phyloP scores from a whole-genome alignment of 116 monocot genomes.

The Thalassia testudinum region DNA sequence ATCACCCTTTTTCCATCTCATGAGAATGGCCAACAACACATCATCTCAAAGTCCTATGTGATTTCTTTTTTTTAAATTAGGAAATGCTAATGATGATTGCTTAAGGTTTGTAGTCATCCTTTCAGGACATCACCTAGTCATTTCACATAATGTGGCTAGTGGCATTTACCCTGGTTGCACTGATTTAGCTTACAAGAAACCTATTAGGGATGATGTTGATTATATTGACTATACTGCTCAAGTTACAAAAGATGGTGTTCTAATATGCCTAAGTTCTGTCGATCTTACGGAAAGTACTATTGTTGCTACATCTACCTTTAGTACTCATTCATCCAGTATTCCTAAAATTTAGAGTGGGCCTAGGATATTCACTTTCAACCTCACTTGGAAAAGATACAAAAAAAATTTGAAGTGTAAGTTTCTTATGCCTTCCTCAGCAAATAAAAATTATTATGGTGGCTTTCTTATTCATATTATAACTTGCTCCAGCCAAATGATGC shows the following conservation, averaged over 20 bases:
- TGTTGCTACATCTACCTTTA: constrained; percentile 30
- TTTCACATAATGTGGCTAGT: constrained; percentile 84
- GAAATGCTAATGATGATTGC: no score
- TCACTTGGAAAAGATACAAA: constrained; percentile 66
- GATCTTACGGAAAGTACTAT: constrained; percentile 44
- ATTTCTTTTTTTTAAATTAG: no score
- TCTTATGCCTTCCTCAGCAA: no score
- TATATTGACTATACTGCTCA: constrained; percentile 75
- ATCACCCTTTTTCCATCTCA: no score
- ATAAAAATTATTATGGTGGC: no score
- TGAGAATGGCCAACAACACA: no score
- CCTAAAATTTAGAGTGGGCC: constrained; percentile 32
- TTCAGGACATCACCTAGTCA: no score
- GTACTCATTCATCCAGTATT: constrained; percentile 17
- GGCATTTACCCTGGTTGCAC: constrained; percentile 83
- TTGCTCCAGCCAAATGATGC: no score
- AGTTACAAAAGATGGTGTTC: constrained; percentile 57
- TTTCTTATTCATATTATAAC: no score
- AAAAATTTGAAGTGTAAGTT: constrained; percentile 54
- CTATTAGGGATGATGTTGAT: constrained; percentile 64
- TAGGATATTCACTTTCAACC: constrained; percentile 87
- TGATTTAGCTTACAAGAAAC: constrained; percentile 71
- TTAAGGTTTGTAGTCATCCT: no score
- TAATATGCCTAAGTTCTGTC: constrained; percentile 71
- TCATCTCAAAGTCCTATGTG: no score